These are phyloP conservation scores for Jamesozyma spencerorum DNA, from an alignment of 805 yeast genomes.

Conservation along the genomic window DNA sequence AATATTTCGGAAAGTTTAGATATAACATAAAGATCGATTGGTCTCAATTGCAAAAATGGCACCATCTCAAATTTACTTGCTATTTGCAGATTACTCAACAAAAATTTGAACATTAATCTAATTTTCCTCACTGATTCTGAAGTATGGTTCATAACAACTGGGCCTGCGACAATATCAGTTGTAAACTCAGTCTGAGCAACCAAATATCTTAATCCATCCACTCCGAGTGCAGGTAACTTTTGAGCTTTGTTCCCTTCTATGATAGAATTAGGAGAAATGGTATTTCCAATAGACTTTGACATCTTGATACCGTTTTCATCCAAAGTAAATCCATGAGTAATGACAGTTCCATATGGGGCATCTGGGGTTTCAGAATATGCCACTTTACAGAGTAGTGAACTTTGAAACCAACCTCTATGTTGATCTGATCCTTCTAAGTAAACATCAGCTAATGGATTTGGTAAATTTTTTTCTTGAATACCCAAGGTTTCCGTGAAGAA, in stretches of 20 bases:
- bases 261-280: slow-evolving; percentile 57
- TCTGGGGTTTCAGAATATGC: slow-evolving; percentile 31
- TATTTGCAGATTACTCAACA: slow-evolving; percentile 66
- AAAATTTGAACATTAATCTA: slow-evolving; percentile 68
- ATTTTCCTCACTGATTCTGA: slow-evolving; percentile 74
- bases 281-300: slow-evolving; percentile 90
- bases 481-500: slow-evolving; percentile 32
- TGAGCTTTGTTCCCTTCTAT: slow-evolving; percentile 49
- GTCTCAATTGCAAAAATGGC: slow-evolving; percentile 32
- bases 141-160: slow-evolving; percentile 62
- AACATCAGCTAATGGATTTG: slow-evolving; percentile 58
- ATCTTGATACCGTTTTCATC: slow-evolving; percentile 82
- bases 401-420: slow-evolving; percentile 98
- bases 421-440: slow-evolving; percentile 97
- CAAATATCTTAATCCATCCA: slow-evolving; percentile 87
- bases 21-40: slow-evolving; percentile 56
- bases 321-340: slow-evolving; percentile 90
- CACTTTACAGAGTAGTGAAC: slow-evolving; percentile 73
- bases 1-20: slow-evolving; percentile 44
- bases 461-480: slow-evolving; percentile 18
- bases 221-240: slow-evolving; percentile 59
- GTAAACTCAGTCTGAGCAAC: slow-evolving; percentile 84
- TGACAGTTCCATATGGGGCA: slow-evolving; percentile 64
- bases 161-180: slow-evolving; percentile 67
- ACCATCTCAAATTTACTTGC: slow-evolving; percentile 31